Evolutionary conservation across 31 red algal genomes (phyloP).

Genomic region (Endocladia muricata): DNA sequence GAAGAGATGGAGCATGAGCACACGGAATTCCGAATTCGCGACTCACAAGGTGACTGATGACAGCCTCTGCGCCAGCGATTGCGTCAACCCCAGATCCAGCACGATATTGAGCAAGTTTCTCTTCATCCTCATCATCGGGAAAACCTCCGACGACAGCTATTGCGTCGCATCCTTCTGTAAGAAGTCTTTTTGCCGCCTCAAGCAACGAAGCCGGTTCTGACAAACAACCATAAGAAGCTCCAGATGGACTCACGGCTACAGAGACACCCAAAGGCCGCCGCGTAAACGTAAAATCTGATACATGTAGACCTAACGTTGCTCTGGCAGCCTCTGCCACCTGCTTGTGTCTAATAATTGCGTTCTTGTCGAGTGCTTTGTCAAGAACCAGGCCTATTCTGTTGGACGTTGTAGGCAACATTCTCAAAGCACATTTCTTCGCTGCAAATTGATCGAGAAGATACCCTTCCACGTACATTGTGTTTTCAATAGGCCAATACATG

Average conservation of each 20-base stretch:
- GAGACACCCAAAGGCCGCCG: conserved; percentile 45
- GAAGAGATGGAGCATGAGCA: conserved; percentile 88
- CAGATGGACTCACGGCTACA: conserved; percentile 4
- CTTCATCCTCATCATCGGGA: conserved; percentile 66
- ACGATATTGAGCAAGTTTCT: conserved; percentile 65
- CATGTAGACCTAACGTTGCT: conserved; percentile 76
- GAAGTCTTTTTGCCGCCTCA: conserved; percentile 48
- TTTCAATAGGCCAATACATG: conserved; percentile 85
- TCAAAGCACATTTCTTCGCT: conserved; percentile 45
- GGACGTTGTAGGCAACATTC: background rate
- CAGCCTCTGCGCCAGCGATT: conserved; percentile 89
- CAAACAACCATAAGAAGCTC: conserved; percentile 67
- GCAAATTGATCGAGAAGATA: conserved; percentile 83
- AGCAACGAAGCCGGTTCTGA: conserved; percentile 41
- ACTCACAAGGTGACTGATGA: conserved; percentile 81
- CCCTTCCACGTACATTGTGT: conserved; percentile 93
- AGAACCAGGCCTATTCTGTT: conserved; percentile 83
- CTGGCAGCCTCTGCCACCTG: conserved; percentile 85
- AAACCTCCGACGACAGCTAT: conserved; percentile 82
- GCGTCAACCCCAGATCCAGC: conserved; percentile 81
- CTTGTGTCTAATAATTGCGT: conserved; percentile 71
- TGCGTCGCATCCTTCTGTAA: conserved; percentile 63
- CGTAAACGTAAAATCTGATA: conserved; percentile 53
- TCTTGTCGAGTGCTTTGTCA: conserved; percentile 51
- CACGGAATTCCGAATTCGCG: conserved; percentile 72